phyloP scores from a whole-genome alignment of 2,329 filamentous ascomycete species.

The Cyclaneusma minus region DNA sequence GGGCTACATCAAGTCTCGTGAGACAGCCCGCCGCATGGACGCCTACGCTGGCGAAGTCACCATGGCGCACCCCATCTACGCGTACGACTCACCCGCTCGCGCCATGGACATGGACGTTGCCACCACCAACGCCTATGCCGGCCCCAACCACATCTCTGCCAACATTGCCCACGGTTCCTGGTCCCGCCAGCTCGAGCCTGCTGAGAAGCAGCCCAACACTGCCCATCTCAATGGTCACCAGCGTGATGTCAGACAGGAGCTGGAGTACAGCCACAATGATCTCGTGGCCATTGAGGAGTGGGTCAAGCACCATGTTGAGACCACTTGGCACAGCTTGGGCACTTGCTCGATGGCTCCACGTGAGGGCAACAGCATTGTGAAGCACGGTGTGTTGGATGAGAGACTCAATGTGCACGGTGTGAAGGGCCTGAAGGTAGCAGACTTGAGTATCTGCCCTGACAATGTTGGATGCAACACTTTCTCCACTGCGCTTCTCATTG shows the following conservation, averaged over 20 bases:
- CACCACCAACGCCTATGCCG: constrained; percentile 62
- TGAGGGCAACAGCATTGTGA: constrained; percentile 66
- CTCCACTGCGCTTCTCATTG: constrained; percentile 57
- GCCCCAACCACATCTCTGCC: constrained; percentile 54
- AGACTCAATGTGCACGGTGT: constrained; percentile 66
- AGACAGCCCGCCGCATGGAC: constrained; percentile 65
- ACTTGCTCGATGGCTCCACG: constrained; percentile 66
- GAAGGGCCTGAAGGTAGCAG: constrained; percentile 62
- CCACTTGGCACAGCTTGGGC: constrained; percentile 52
- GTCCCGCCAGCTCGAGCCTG: constrained; percentile 42
- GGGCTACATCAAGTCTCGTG: constrained; percentile 67
- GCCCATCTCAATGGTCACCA: constrained; percentile 47
- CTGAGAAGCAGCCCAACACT: constrained; percentile 27
- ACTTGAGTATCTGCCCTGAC: constrained; percentile 62
- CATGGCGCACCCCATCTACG: constrained; percentile 53
- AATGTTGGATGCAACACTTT: constrained; percentile 61
- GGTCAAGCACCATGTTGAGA: constrained; percentile 60
- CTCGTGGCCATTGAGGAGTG: constrained; percentile 29
- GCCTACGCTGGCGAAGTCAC: constrained; percentile 63
- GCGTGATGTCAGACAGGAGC: constrained; percentile 41
- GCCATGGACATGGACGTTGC: constrained; percentile 59
- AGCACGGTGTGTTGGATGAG: constrained; percentile 64
- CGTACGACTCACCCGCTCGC: constrained; percentile 52
- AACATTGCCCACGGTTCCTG: constrained; percentile 62
- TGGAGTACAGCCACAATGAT: constrained; percentile 49